Evolutionary conservation across 2,329 filamentous ascomycete genomes (phyloP), one percentile per base, ranked within the genome.

Genomic region (Apiospora saccharicola): DNA sequence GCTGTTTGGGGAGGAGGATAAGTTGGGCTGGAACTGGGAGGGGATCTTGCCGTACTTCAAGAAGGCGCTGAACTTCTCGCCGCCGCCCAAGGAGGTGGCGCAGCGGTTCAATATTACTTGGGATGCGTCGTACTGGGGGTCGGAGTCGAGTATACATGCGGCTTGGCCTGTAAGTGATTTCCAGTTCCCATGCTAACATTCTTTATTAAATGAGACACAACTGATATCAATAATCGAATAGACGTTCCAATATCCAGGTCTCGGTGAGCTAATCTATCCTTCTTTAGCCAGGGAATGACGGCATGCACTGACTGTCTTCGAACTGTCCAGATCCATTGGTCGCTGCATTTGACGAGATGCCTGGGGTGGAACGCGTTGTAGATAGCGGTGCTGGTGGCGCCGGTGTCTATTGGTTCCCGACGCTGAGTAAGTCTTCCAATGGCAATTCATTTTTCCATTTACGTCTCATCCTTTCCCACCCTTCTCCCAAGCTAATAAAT

Each of bases 351-450:
- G 75, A 71, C 70, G 81, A 81, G 53, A 78, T 85, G 24, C 80
- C 81, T 0, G 83, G 82, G 0, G 81, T 83, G 0, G 78, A 81
- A 30, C 83, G 84, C 64, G 80, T 80, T 0, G 73, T 75, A 1
- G 83, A 85, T 73, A 84, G 82, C 69, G 83, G 82, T 5, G 79
- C 83, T 1, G 83, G 83, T 5, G 73, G 78, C 70, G 77, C 83
- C 1, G 83, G 83, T 1, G 80, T 85, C 8, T 85, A 82, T 72
- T 85, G 82, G 82, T 84, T 80, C 70, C 83, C 83, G 16, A 82
- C 81, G 1, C 83, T 84, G 71, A 61, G 53, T 61, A 41, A n/a
- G 53, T 61, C 7, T 37, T 37, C 30, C 26, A 2, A 49, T 2
- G 47, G 7, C 22, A n/a, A n/a, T n/a, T n/a, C n/a, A n/a, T n/a